Evolutionary conservation across 1,139 yeast species (phyloP).

Genomic region (Protomyces inouyei): DNA sequence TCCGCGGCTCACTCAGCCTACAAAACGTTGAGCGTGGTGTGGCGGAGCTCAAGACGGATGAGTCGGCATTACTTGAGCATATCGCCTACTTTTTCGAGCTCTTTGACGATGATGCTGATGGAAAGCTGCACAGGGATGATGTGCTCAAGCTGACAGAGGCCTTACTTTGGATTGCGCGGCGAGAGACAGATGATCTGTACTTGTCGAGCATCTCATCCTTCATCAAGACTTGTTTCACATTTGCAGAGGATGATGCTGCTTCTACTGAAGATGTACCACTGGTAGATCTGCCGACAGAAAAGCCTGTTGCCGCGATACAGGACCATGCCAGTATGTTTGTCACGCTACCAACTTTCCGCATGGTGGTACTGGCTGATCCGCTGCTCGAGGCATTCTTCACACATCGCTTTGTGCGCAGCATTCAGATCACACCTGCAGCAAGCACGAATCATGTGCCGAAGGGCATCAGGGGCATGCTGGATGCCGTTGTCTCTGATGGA

Average conservation of each 20-base stretch:
- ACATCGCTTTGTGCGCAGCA: slow-evolving; percentile 56
- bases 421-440: slow-evolving; percentile 58
- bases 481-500: slow-evolving; percentile 87
- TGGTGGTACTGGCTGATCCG: slow-evolving; percentile 92
- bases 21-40: slow-evolving; percentile 70
- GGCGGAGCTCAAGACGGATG: slow-evolving; percentile 62
- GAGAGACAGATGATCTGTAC: slow-evolving; percentile 46
- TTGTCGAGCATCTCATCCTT: slow-evolving; percentile 82
- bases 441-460: slow-evolving; percentile 42
- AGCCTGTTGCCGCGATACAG: slow-evolving; percentile 9
- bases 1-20: slow-evolving; percentile 55
- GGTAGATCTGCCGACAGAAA: slow-evolving; percentile 1
- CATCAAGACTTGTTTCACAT: slow-evolving; percentile 82
- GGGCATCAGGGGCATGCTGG: slow-evolving; percentile 83
- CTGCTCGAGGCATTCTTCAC: slow-evolving; percentile 82
- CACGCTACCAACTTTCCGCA: slow-evolving; percentile 83
- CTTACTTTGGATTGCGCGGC: slow-evolving; percentile 69
- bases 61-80: slow-evolving; percentile 59
- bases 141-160: slow-evolving; percentile 85
- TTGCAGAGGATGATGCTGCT: slow-evolving; percentile 46
- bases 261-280: background rate
- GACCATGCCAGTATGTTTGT: slow-evolving; percentile 71
- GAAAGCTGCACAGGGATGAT: slow-evolving; percentile 68
- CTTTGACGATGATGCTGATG: slow-evolving; percentile 60
- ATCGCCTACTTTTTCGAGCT: slow-evolving; percentile 74